These are phyloP conservation scores for Pseudogymnoascus sp. DNA, from an alignment of 2,329 filamentous ascomycete species.

Conservation along the genomic window DNA sequence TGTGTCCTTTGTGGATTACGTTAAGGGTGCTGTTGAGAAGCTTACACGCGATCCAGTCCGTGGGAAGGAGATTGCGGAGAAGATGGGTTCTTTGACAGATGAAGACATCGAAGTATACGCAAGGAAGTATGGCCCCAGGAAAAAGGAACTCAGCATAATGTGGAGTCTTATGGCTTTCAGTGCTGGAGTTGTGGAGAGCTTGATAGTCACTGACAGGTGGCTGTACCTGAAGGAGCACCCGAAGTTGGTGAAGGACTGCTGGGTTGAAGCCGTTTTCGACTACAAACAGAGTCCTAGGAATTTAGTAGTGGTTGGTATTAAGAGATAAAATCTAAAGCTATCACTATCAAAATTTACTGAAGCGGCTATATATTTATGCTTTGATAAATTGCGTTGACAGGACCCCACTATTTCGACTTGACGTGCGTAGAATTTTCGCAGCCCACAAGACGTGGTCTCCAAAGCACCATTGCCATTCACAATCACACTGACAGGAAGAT, in stretches of 20 bases:
- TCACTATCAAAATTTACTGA: neutral
- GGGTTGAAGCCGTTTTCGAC: constrained; percentile 92
- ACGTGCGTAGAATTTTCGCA: neutral
- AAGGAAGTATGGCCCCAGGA: constrained; percentile 50
- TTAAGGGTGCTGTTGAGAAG: constrained; percentile 72
- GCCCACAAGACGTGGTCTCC: neutral
- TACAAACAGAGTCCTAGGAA: constrained; percentile 81
- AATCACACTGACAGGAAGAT: neutral
- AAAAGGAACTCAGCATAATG: constrained; percentile 74
- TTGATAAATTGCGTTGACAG: neutral
- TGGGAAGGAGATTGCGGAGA: constrained; percentile 52
- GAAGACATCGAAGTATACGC: constrained; percentile 69
- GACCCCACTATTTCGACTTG: neutral
- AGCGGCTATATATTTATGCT: neutral
- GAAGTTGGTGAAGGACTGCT: constrained; percentile 61
- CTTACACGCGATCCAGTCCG: constrained; percentile 52
- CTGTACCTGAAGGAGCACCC: constrained; percentile 72
- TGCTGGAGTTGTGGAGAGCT: constrained; percentile 76
- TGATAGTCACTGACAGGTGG: constrained; percentile 89
- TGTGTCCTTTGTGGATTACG: constrained; percentile 63
- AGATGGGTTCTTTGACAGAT: constrained; percentile 62
- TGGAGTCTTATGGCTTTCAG: constrained; percentile 98
- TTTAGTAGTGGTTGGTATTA: constrained; percentile 85
- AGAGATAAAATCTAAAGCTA: constrained; percentile 32
- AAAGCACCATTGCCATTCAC: neutral